Evolutionary conservation across 768 basidiomycete species (phyloP), one percentile per base, ranked within the genome.

Genomic region (Russula compacta): DNA sequence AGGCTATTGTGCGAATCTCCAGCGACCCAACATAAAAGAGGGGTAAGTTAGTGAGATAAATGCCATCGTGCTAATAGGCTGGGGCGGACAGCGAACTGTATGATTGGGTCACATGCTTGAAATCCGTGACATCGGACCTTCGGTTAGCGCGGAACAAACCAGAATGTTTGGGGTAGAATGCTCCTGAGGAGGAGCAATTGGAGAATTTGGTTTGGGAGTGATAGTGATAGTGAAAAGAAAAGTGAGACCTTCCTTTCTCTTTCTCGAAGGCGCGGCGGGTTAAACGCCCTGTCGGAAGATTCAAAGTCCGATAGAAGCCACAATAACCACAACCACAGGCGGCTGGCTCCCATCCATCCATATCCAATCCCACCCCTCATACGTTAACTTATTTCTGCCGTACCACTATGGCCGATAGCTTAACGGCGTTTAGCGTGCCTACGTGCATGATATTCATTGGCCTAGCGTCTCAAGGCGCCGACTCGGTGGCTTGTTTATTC

Each of bases 361-460:
- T 29, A 29, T 29, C 59, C 35, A 24, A 42, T 51, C 21, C 43
- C 32, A 46, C 36, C 54, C 40, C 36, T 51, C 54, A 38, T 49
- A 55, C 40, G 60, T 55, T 35, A 32, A 42, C 53, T 17, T 35
- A 7, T 17, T 61, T 55, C 40, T 35, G 39, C 29, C 46, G 33
- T 44, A 39, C 47, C 24, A 38, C 35, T 39, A 53, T 42, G 47
- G 15, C 33, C 48, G 39, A 32, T 32, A 50, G 29, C 44, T 46
- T 38, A 49, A 58, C 57, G 56, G 56, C 39, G 57, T 58, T 63
- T 58, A 6, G 53, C 38, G 61, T 58, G 46, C 44, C 42, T 49
- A 63, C 57, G 57, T 58, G 57, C 61, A 49, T 53, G 17, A 47
- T 46, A 57, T 57, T 47, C 50, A 63, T 63, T 63, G 61, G 61